phyloP scores from a whole-genome alignment of 257 asterid genomes.

The Nicotiana undulata region DNA sequence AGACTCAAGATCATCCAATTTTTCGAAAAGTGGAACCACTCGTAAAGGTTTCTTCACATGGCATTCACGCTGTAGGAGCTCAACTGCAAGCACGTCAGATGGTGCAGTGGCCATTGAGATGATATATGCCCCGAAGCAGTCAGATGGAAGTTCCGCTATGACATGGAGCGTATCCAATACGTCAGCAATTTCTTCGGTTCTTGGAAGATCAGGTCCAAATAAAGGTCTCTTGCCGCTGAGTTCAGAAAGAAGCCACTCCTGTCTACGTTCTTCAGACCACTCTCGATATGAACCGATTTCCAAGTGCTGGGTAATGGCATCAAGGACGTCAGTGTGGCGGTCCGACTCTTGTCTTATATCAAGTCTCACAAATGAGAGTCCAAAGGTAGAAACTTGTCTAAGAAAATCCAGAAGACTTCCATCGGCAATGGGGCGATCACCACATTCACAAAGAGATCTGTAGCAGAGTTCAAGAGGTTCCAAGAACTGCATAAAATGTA shows the following conservation, averaged over 20 bases:
- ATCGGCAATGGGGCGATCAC: slow-evolving; percentile 42
- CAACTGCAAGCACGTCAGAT: slow-evolving; percentile 48
- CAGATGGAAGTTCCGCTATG: slow-evolving; percentile 42
- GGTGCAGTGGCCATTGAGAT: slow-evolving; percentile 48
- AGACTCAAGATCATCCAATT: slow-evolving; percentile 37
- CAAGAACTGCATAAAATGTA: slow-evolving; percentile 27
- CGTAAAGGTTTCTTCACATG: slow-evolving; percentile 35
- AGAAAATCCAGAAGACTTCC: slow-evolving; percentile 49
- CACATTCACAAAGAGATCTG: slow-evolving; percentile 43
- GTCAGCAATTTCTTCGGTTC: slow-evolving; percentile 44
- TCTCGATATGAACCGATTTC: slow-evolving; percentile 43
- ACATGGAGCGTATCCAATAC: slow-evolving; percentile 43
- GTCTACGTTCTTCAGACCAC: slow-evolving; percentile 44
- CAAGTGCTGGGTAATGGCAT: slow-evolving; percentile 37
- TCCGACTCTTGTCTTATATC: slow-evolving; percentile 51
- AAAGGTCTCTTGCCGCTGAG: slow-evolving; percentile 44
- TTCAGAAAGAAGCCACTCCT: slow-evolving; percentile 48
- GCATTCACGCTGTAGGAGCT: slow-evolving; percentile 48
- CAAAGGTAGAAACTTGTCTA: slow-evolving; percentile 49
- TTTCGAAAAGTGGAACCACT: slow-evolving; percentile 54
- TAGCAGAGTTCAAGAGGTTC: slow-evolving; percentile 52
- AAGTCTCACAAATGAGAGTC: slow-evolving; percentile 42
- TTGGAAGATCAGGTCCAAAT: slow-evolving; percentile 44
- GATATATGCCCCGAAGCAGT: slow-evolving; percentile 44
- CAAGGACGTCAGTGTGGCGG: slow-evolving; percentile 43